Conservation (phyloP, 768 basidiomycete genomes). For the Mycena latifolia region DNA sequence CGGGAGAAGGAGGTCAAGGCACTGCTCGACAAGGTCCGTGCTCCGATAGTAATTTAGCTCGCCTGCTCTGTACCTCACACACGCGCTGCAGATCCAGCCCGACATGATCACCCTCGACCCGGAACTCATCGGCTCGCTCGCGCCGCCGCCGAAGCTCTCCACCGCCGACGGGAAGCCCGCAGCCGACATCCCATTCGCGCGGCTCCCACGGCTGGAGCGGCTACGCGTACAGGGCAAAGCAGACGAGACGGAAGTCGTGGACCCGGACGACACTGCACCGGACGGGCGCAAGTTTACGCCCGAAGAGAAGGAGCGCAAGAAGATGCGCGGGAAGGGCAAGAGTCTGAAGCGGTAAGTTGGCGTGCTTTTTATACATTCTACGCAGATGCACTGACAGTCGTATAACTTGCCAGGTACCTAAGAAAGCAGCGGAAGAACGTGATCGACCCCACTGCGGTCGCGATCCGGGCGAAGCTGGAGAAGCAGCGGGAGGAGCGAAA, state of each 20-base stretch:
- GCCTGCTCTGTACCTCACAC: not conserved
- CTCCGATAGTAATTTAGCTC: too few species aligned
- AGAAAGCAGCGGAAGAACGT: constrained; percentile 97
- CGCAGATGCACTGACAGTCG: not conserved
- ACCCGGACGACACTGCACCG: constrained; percentile 55
- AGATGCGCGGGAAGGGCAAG: constrained; percentile 91
- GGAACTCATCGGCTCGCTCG: constrained; percentile 79
- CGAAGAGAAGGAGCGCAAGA: constrained; percentile 72
- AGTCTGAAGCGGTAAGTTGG: constrained; percentile 76
- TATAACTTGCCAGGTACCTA: constrained; percentile 60
- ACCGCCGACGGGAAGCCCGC: constrained; percentile 58
- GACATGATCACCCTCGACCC: constrained; percentile 92
- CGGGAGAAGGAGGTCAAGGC: constrained; percentile 92
- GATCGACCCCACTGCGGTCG: constrained; percentile 85
- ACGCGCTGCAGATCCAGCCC: constrained; percentile 76
- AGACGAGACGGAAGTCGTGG: constrained; percentile 71
- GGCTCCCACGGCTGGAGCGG: constrained; percentile 84
- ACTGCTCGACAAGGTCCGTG: constrained; percentile 86
- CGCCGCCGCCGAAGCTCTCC: constrained; percentile 70
- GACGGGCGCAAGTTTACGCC: constrained; percentile 45
- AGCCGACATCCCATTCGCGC: constrained; percentile 70
- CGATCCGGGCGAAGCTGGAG: constrained; percentile 75
- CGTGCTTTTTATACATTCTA: not conserved
- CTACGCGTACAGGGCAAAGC: constrained; percentile 80
- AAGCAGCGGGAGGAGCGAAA: constrained; percentile 63